Base-by-base conservation (phyloP, 345 rosid species). In the Sisymbrium altissimum region DNA sequence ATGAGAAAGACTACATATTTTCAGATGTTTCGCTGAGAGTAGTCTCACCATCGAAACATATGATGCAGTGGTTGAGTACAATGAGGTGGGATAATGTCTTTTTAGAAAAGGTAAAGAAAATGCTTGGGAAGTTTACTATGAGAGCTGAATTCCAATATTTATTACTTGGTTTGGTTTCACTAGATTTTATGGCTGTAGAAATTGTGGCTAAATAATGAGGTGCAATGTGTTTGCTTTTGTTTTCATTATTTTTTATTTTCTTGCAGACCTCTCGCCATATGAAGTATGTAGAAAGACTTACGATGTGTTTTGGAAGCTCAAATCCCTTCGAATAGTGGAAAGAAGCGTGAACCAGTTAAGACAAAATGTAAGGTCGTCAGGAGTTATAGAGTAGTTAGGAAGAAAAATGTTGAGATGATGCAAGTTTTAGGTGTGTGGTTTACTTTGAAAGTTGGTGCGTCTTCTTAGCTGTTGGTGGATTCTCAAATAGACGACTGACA, bases 1-100 rank as follows among this genome's bases (percentile, higher is more conserved):
- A 71, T 36, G 60, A 49, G 75, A 48, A 69, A 49, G 49, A n/a
- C 4, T 54, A 14, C 41, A 44, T 44, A 18, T 38, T 29, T 74
- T 19, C 71, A 88, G 92, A 80, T 86, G 92, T 81, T 88, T 84
- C 55, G 89, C 89, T 23, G 87, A 78, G 79, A 81, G 86, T 71
- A 75, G 78, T 0, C 84, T 90, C 9, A 71, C 81, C 5, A 81
- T 87, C 85, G 98, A 92, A 70, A 69, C 95, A 0, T 90, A 88
- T 58, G 96, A 92, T 64, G 68, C 77, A 12, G 95, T 92, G 60
- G 84, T 84, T 23, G 81, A 81, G 48, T 89, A 86, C 73, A 70
- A 54, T 69, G 67, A 39, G 66, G 53, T 69, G 70, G 73, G 64
- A 29, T 76, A 78, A 67, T 19, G 53, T 17, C 52, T 40, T 8